Evolutionary conservation across 164 flowering plant species (phyloP).

Genomic region (Platanus orientalis): DNA sequence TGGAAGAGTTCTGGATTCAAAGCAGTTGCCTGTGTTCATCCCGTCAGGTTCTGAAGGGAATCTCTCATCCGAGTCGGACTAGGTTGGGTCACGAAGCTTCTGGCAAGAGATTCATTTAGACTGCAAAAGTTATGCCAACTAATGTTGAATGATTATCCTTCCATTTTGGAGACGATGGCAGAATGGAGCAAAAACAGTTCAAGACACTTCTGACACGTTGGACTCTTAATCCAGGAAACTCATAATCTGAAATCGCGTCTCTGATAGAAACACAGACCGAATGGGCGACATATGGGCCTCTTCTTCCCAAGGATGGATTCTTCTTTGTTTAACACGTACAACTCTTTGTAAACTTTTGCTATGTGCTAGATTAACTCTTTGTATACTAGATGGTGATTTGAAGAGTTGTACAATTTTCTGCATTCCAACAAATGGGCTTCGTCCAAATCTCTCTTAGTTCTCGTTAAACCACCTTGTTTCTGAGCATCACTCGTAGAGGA

Average conservation of each 20-base stretch:
- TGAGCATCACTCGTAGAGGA: neutral
- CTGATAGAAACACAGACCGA: neutral
- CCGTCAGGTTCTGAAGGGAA: constrained; percentile 46
- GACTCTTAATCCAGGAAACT: neutral
- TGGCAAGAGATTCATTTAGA: neutral
- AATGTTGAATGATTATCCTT: neutral
- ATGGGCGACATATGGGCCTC: neutral
- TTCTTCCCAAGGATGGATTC: neutral
- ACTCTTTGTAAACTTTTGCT: neutral
- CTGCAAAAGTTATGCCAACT: neutral
- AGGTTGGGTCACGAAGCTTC: constrained; percentile 4
- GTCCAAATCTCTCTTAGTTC: neutral
- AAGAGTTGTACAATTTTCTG: neutral
- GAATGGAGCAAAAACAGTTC: neutral
- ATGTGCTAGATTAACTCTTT: neutral
- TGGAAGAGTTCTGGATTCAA: constrained; percentile 52
- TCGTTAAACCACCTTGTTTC: neutral
- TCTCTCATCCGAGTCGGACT: constrained; percentile 28
- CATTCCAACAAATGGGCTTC: neutral
- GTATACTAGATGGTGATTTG: neutral
- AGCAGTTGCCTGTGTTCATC: constrained; percentile 77
- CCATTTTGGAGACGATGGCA: neutral
- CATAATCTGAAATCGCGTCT: neutral
- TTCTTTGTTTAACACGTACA: neutral
- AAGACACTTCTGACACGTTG: no score